Percentiles rank a stretch among this genome's conserved stretches.
phyloP scores from a whole-genome alignment of 371 early-diverging fungal genomes.

The Mucor irregularis region DNA sequence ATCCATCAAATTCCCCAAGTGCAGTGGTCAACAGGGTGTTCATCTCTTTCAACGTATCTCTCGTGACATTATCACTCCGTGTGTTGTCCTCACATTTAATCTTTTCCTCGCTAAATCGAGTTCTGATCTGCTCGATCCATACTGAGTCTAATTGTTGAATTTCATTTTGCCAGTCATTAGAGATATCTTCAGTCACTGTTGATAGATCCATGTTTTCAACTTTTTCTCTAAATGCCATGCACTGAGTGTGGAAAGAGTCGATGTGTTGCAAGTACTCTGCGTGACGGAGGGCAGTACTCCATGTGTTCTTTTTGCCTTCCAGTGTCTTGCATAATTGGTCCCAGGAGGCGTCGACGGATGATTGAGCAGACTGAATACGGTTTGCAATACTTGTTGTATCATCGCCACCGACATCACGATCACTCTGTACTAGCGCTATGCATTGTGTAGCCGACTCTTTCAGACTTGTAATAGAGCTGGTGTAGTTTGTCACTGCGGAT shows the following conservation, averaged over 20 bases:
- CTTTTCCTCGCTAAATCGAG: not conserved
- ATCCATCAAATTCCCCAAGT: not conserved
- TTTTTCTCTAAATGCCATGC: not conserved
- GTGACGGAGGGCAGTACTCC: not conserved
- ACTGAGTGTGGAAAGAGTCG: constrained; percentile 1
- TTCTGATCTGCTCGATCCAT: constrained; percentile 9
- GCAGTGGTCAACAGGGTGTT: not conserved
- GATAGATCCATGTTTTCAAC: not conserved
- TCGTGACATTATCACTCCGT: not conserved
- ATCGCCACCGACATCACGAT: no score
- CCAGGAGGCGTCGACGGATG: not conserved
- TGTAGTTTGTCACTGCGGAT: no score
- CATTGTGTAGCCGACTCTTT: constrained; percentile 12
- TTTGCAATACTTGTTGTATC: constrained; percentile 10
- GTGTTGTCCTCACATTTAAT: not conserved
- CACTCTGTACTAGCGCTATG: no score
- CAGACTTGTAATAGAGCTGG: no score
- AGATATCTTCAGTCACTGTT: constrained; percentile 12
- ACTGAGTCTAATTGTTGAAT: constrained; percentile 9
- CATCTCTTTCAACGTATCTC: not conserved
- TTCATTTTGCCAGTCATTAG: constrained; percentile 27
- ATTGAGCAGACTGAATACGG: constrained; percentile 3
- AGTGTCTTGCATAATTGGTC: not conserved
- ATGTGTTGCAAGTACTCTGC: constrained; percentile 5
- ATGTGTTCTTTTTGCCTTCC: not conserved